Evolutionary conservation across 2,329 filamentous ascomycete genomes (phyloP).

Genomic region (Aspergillus bombycis): DNA sequence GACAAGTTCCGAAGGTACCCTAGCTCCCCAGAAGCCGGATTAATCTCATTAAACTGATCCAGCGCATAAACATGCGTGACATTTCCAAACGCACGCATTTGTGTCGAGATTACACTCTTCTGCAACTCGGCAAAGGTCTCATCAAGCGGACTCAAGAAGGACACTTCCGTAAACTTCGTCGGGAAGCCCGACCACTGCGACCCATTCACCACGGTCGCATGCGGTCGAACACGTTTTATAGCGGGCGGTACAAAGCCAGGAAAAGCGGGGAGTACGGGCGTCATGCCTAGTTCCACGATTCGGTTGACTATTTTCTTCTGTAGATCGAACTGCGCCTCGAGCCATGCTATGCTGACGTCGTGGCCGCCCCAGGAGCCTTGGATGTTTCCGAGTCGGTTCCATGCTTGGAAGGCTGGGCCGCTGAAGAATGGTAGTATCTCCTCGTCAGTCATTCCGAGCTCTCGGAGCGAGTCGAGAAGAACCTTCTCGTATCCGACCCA

Average conservation of each 20-base stretch:
- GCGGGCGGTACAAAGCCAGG: background rate
- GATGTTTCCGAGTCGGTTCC: conserved; percentile 60
- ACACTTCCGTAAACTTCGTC: conserved; percentile 5
- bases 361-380: conserved; percentile 55
- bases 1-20: background rate
- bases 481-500: conserved; percentile 58
- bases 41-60: background rate
- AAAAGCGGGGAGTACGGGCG: background rate
- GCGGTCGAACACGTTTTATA: background rate
- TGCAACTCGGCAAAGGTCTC: background rate
- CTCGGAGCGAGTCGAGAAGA: conserved; percentile 52
- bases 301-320: background rate
- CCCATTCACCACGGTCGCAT: background rate
- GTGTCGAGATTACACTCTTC: background rate
- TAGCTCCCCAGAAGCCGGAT: background rate
- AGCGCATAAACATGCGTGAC: background rate
- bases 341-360: no score
- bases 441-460: conserved; percentile 47
- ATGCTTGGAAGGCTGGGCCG: conserved; percentile 56
- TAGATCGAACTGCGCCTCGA: background rate
- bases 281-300: background rate
- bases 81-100: background rate
- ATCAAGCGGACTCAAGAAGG: background rate
- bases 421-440: conserved; percentile 54
- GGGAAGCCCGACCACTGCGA: background rate